A percentile compares a stretch with the other conserved stretches of the same genome.
These are phyloP conservation scores for Elaphomyces granulatus DNA, from an alignment of 495 filamentous ascomycete species.

Conservation along the genomic window DNA sequence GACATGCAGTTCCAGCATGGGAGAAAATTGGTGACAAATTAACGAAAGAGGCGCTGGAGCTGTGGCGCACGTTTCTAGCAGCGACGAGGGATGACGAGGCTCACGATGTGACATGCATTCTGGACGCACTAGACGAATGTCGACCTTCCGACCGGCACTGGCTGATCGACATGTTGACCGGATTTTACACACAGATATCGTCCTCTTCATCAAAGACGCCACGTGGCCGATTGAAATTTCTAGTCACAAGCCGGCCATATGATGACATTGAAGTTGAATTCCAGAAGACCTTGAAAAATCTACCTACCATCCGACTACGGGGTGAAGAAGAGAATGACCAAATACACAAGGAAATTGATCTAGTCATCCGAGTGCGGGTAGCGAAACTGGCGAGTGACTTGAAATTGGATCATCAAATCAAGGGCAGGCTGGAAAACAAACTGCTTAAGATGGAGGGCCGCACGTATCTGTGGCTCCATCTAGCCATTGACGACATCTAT, in stretches of 20 bases:
- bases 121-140: conserved; percentile 32
- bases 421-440: conserved; percentile 14
- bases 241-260: conserved; percentile 25
- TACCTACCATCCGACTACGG: conserved; percentile 15
- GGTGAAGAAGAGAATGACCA: conserved; percentile 16
- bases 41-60: conserved; percentile 10
- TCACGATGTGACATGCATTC: conserved; percentile 28
- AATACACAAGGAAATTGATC: conserved; percentile 24
- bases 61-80: conserved; percentile 27
- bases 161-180: conserved; percentile 12
- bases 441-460: conserved; percentile 20
- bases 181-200: conserved; percentile 1
- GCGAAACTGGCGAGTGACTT: conserved; percentile 8
- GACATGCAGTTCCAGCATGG: conserved; percentile 12
- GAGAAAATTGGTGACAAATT: conserved; percentile 12
- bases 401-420: conserved; percentile 6
- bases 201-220: not conserved
- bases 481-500: conserved; percentile 14
- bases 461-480: conserved; percentile 27
- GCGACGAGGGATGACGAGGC: conserved; percentile 11
- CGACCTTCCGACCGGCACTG: conserved; percentile 3
- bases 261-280: conserved; percentile 14
- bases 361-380: conserved; percentile 22
- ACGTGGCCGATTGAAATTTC: conserved; percentile 18
- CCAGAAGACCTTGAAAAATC: conserved; percentile 5